Evolutionary conservation across 495 filamentous ascomycete species (phyloP), one percentile per base, ranked within the genome.

Genomic region (Apodospora peruviana): DNA sequence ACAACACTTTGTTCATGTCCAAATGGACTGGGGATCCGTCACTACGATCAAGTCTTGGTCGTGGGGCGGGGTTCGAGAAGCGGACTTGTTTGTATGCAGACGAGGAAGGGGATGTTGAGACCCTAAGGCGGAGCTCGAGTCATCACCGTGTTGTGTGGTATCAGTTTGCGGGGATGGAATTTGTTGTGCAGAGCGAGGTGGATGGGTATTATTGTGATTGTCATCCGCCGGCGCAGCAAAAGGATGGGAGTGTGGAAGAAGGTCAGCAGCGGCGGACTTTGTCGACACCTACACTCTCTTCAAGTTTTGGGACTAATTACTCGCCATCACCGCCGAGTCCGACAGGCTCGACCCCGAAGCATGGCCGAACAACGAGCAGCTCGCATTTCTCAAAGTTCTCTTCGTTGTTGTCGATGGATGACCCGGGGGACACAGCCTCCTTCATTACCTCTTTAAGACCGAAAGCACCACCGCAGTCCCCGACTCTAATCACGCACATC

Each of bases 91-190:
- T 29, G 10, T 57, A 64, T 29, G 34, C 21, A 12, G 14, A 37
- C 1, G 43, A 47, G 9, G 14, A 37, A 1, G 43, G 45, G 9
- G 53, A 53, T 8, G 38, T 41, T 16, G 39, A 39, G 0, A 17
- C 48, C 5, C 42, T 64, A 14, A 40, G 38, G 11, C 3, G n/a
- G 16, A 61, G 57, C 45, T 24, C 43, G 5, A 62, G 57, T 38
- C 60, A 64, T 36, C 58, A 64, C 35, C 55, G 55, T 3, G 60
- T 64, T 0, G 48, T 58, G n/a, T 18, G 51, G 1, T 64, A 61
- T 40, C 5, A 19, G 19, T 56, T 64, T 22, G 55, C 41, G 3
- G 55, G 50, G 3, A 22, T 64, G 36, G 43, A 45, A 11, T 48
- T 41, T 8, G 40, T 61, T 2, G 48, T 64, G 0, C 60, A 64